A percentile compares a stretch with the other conserved stretches of the same genome.
These are phyloP conservation scores for Yamadazyma diospyri DNA, from an alignment of 1,139 yeast genomes.

Conservation along the genomic window DNA sequence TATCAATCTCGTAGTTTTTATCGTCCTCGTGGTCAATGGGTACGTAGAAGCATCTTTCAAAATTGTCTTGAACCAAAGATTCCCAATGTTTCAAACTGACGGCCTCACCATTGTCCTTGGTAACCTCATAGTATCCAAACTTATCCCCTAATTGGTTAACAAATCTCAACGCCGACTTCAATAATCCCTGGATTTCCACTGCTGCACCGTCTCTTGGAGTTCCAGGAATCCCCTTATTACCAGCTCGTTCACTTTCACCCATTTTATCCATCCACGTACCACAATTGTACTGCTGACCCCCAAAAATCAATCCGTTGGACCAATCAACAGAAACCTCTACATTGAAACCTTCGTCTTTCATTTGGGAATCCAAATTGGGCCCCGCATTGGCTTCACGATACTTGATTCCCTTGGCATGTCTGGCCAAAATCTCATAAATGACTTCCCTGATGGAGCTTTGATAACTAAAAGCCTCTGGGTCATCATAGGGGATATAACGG, in stretches of 20 bases:
- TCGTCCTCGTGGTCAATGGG: slow-evolving; percentile 61
- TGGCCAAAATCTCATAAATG: slow-evolving; percentile 71
- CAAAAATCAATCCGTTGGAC: slow-evolving; percentile 82
- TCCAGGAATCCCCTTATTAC: slow-evolving; percentile 87
- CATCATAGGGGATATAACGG: slow-evolving; percentile 64
- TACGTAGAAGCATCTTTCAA: slow-evolving; percentile 74
- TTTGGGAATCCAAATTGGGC: slow-evolving; percentile 78
- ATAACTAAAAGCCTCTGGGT: slow-evolving; percentile 71
- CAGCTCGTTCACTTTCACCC: slow-evolving; percentile 90
- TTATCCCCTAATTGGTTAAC: slow-evolving; percentile 54
- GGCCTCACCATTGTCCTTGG: slow-evolving; percentile 47
- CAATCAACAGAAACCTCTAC: slow-evolving; percentile 81
- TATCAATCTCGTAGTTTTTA: slow-evolving; percentile 54
- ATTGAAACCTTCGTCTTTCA: slow-evolving; percentile 90
- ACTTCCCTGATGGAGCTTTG: slow-evolving; percentile 70
- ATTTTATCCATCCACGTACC: slow-evolving; percentile 99
- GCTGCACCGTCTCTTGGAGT: slow-evolving; percentile 99
- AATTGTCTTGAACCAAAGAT: slow-evolving; percentile 58
- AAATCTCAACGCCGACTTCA: slow-evolving; percentile 81
- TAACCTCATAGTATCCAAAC: slow-evolving; percentile 57
- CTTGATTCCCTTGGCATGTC: slow-evolving; percentile 86
- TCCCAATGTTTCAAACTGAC: slow-evolving; percentile 70
- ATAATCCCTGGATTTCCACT: slow-evolving; percentile 82
- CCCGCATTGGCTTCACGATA: slow-evolving; percentile 98
- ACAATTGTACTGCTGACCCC: slow-evolving; percentile 90